phyloP scores from a whole-genome alignment of 257 asterid species.

The Nyctanthes arbortristis region DNA sequence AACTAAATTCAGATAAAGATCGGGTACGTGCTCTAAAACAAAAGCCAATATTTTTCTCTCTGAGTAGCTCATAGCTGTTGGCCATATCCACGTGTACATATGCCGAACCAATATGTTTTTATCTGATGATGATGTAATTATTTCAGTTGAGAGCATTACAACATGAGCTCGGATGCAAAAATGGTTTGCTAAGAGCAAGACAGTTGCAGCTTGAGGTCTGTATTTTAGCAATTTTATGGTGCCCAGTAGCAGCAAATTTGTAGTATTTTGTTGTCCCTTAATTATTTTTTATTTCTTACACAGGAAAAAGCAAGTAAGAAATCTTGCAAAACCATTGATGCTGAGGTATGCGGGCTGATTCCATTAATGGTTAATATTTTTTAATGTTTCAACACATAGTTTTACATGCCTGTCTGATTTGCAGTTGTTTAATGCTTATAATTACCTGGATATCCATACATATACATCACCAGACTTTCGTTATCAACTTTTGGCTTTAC shows the following conservation, averaged over 20 bases:
- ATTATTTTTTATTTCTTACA: slow-evolving; percentile 17
- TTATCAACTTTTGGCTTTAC: neutral
- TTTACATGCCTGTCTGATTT: neutral
- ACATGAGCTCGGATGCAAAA: slow-evolving; percentile 48
- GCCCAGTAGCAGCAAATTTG: neutral
- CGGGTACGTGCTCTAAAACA: slow-evolving; percentile 43
- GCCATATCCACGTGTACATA: slow-evolving; percentile 4
- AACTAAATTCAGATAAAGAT: slow-evolving; percentile 66
- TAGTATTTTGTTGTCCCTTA: neutral
- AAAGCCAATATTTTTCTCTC: slow-evolving; percentile 12
- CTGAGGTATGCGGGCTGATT: slow-evolving; percentile 42
- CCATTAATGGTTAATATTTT: neutral
- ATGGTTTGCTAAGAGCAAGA: slow-evolving; percentile 35
- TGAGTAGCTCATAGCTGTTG: neutral
- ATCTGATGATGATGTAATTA: neutral
- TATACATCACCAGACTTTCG: neutral
- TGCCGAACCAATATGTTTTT: neutral
- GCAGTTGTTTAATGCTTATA: slow-evolving; percentile 3
- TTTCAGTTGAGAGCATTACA: slow-evolving; percentile 43
- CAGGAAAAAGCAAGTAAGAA: slow-evolving; percentile 36
- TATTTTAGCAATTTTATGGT: neutral
- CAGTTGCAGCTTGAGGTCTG: slow-evolving; percentile 38
- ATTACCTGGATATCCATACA: neutral
- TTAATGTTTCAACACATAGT: neutral
- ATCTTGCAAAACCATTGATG: slow-evolving; percentile 28